Conservation (phyloP, 2,329 filamentous ascomycete genomes). For the Cadophora sp. region DNA sequence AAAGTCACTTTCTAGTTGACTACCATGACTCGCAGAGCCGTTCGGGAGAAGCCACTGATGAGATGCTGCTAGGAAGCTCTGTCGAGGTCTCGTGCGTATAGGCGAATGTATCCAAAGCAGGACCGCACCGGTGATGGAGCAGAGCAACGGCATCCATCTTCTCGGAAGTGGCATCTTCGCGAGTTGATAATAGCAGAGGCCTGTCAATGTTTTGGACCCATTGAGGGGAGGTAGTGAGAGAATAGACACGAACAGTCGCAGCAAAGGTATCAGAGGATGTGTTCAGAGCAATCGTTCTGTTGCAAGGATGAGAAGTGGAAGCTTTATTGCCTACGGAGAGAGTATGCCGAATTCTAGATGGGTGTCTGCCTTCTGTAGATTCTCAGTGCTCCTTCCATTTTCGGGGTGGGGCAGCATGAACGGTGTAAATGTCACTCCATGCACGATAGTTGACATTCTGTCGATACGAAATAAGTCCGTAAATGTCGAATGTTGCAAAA, state of each 20-base stretch:
- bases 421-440: neutral
- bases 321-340: too few relatives aligned
- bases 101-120: slow-evolving; percentile 25
- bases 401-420: neutral
- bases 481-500: neutral
- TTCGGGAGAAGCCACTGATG: neutral
- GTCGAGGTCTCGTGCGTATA: slow-evolving; percentile 1
- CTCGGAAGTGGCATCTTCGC: slow-evolving; percentile 20
- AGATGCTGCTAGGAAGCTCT: too few relatives aligned
- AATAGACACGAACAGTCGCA: too few relatives aligned
- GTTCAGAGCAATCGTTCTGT: too few relatives aligned
- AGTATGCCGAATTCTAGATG: too few relatives aligned
- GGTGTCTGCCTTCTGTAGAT: neutral
- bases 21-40: neutral
- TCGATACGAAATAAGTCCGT: neutral
- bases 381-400: neutral
- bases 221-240: neutral
- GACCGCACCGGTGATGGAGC: slow-evolving; percentile 17
- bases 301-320: too few relatives aligned
- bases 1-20: neutral
- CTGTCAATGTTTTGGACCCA: neutral
- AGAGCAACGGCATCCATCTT: slow-evolving; percentile 25
- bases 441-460: neutral
- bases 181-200: neutral
- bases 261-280: too few relatives aligned